phyloP scores from a whole-genome alignment of 2,329 filamentous ascomycete species.

The Chrysoporthe deuterocubensis region DNA sequence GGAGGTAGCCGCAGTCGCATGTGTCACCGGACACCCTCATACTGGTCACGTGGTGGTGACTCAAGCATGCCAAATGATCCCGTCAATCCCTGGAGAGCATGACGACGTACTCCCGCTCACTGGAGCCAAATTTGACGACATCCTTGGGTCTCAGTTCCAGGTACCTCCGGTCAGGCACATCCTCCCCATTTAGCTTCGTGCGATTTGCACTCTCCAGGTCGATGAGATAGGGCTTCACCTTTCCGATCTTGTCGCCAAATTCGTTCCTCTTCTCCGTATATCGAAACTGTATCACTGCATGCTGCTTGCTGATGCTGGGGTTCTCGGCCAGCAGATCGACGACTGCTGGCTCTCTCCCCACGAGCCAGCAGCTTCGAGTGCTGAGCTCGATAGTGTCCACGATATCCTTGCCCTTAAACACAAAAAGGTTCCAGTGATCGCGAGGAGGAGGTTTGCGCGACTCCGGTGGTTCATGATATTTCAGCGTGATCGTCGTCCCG shows the following conservation, averaged over 20 bases:
- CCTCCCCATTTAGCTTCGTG: slow-evolving; percentile 78
- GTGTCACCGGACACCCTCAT: slow-evolving; percentile 6
- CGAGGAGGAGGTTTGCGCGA: slow-evolving; percentile 82
- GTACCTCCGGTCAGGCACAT: slow-evolving; percentile 76
- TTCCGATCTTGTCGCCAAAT: slow-evolving; percentile 80
- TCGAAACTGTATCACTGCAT: slow-evolving; percentile 93
- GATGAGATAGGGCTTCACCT: slow-evolving; percentile 85
- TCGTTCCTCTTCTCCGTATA: slow-evolving; percentile 83
- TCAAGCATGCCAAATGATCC: slow-evolving; percentile 1
- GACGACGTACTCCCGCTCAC: slow-evolving; percentile 91
- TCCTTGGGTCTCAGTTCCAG: slow-evolving; percentile 88
- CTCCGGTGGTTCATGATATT: slow-evolving; percentile 95
- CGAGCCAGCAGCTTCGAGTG: slow-evolving; percentile 83
- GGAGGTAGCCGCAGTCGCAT: slow-evolving; percentile 16
- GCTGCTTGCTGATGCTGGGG: slow-evolving; percentile 92
- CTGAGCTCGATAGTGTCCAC: slow-evolving; percentile 81
- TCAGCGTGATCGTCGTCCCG: slow-evolving; percentile 78
- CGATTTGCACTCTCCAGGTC: slow-evolving; percentile 95
- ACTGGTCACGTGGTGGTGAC: neutral
- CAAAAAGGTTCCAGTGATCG: slow-evolving; percentile 85
- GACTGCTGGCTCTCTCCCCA: slow-evolving; percentile 79
- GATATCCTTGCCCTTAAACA: slow-evolving; percentile 84
- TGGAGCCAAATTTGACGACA: slow-evolving; percentile 84
- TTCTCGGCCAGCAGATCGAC: slow-evolving; percentile 87
- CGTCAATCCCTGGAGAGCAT: slow-evolving; percentile 67